Evolutionary conservation across 495 filamentous ascomycete genomes (phyloP), one percentile per base, ranked within the genome.

Genomic region (Annulohypoxylon moriforme): DNA sequence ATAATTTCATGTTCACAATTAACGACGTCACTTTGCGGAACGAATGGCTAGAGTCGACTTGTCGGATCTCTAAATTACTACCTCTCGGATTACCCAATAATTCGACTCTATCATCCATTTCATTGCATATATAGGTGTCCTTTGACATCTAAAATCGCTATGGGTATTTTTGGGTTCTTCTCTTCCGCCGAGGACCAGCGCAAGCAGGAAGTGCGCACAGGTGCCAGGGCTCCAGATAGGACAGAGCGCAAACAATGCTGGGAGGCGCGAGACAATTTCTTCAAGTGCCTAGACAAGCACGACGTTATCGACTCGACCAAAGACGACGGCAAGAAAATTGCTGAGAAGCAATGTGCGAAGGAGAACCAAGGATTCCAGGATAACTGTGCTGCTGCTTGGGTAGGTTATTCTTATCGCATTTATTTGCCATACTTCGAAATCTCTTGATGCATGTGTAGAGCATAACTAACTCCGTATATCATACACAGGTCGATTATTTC

Each of bases 401-500:
- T 97, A 81, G 63, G 91, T 78, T 71, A 31, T 27, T 44, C 14
- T 56, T 24, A 27, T 25, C 16, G n/a, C 24, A 8, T 46, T 33
- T 60, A 3, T 36, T 65, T 42, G 10, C 64, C 20, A n/a, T 40
- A 13, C 8, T 16, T 36, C 22, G 18, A 34, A n/a, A 7, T 25
- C 9, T 31, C 52, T n/a, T 8, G 14, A 40, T 16, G 9, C 10
- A 47, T 13, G 1, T 14, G 16, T 44, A 34, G 18, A 49, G 3
- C 14, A 59, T 40, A 7, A 42, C 57, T 68, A 27, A 65, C 29
- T 20, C 38, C 38, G 29, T 38, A 53, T 9, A 25, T 24, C 27
- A 10, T 7, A 44, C 62, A 34, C 74, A 98, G 95, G 93, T 98
- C 64, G 92, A 92, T 81, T 97, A 99, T 81, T 99, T 99, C 85